These are phyloP conservation scores for Boletus vermiculosoides DNA, from an alignment of 768 basidiomycete genomes.

Conservation along the genomic window DNA sequence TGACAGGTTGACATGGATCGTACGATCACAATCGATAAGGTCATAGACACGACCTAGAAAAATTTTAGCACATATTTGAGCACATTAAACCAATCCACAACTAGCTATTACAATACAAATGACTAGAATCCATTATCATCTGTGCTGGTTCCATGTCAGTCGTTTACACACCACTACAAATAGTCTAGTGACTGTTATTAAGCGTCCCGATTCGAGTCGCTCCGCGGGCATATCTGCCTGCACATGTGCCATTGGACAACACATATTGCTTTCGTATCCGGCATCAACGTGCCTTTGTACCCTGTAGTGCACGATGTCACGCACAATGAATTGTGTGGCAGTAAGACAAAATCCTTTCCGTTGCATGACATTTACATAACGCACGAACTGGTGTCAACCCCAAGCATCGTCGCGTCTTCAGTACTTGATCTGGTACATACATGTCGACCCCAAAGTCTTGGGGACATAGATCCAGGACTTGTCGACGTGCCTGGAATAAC, in stretches of 20 bases:
- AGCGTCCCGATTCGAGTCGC: too few relatives aligned
- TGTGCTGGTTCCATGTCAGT: not conserved
- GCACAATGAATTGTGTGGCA: not conserved
- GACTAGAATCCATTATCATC: not conserved
- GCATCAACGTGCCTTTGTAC: not conserved
- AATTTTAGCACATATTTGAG: not conserved
- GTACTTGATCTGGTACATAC: too few relatives aligned
- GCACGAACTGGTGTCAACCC: too few relatives aligned
- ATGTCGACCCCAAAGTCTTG: too few relatives aligned
- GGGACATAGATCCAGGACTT: too few relatives aligned
- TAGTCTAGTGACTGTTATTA: too few relatives aligned
- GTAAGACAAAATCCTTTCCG: not conserved
- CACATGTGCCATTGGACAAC: not conserved
- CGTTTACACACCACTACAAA: too few relatives aligned
- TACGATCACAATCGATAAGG: not conserved
- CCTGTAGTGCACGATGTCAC: not conserved
- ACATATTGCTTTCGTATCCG: not conserved
- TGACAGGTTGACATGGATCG: not conserved
- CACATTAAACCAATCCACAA: not conserved
- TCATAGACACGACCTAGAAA: not conserved
- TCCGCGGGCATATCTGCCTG: not conserved
- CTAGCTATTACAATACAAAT: not conserved
- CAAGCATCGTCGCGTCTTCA: too few relatives aligned
- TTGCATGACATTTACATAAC: not conserved
- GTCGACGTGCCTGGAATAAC: not conserved